phyloP scores from a whole-genome alignment of 1,284 basidiomycete species.

The Tremellales sp. region DNA sequence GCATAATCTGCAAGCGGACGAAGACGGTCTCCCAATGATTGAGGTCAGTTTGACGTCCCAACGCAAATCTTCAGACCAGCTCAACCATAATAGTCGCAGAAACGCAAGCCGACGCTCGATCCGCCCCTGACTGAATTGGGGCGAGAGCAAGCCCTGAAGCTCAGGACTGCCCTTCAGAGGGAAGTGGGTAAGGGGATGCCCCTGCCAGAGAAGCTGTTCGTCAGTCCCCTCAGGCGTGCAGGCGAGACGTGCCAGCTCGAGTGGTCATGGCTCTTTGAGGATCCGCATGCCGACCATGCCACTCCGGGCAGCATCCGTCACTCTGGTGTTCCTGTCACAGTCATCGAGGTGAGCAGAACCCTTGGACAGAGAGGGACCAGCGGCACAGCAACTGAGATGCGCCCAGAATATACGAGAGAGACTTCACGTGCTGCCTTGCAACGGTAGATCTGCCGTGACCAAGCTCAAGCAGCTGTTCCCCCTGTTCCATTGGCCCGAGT shows the following conservation, averaged over 20 bases:
- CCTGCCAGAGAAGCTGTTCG: constrained; percentile 25
- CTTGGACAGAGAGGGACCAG: too few species aligned
- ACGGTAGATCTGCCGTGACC: constrained; percentile 3
- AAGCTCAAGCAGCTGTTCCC: constrained; percentile 23
- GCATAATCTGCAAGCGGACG: too few species aligned
- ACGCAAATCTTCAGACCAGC: too few species aligned
- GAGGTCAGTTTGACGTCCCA: too few species aligned
- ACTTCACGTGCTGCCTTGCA: too few species aligned
- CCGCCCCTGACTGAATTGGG: too few species aligned
- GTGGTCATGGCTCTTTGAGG: constrained; percentile 29
- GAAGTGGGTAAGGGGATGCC: constrained; percentile 27
- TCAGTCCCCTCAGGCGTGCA: constrained; percentile 27
- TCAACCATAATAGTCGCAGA: too few species aligned
- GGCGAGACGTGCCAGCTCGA: constrained; percentile 33
- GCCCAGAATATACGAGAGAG: too few species aligned
- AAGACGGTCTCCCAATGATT: too few species aligned
- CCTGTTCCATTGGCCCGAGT: constrained; percentile 15
- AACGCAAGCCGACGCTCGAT: too few species aligned
- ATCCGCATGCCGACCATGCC: not conserved
- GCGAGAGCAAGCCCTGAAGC: not conserved
- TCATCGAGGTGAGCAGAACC: constrained; percentile 33
- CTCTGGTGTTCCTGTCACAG: constrained; percentile 20
- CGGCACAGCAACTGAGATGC: too few species aligned
- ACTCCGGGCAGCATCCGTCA: not conserved
- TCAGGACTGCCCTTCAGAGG: constrained; percentile 10